Percentiles rank a stretch among this genome's conserved stretches.
Conservation (phyloP, 176 grass and related monocot genomes). For the Bothriochloa decipiens region DNA sequence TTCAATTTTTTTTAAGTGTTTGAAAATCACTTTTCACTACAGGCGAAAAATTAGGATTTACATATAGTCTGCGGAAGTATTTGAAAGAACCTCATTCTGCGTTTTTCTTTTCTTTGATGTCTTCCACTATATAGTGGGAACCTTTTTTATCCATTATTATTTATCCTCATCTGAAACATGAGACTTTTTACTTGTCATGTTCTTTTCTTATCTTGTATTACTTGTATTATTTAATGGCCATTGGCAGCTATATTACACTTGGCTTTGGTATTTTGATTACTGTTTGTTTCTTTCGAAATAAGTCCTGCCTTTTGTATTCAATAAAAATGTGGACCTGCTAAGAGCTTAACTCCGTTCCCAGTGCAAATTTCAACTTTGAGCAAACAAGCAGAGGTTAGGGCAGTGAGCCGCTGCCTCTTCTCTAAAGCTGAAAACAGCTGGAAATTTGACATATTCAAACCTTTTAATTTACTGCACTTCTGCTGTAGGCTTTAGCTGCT, state of each 20-base stretch:
- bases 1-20: not conserved
- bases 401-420: not conserved
- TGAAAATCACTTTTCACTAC: not conserved
- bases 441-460: not conserved
- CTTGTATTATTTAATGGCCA: not conserved
- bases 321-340: not conserved
- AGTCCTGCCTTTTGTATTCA: not conserved
- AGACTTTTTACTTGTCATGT: slow-evolving; percentile 2
- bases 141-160: slow-evolving; percentile 20
- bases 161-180: not conserved
- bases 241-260: not conserved
- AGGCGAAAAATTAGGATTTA: not conserved
- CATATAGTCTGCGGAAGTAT: not conserved
- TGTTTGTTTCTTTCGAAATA: slow-evolving; percentile 5
- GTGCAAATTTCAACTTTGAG: not conserved
- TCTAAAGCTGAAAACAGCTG: not conserved
- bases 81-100: not conserved
- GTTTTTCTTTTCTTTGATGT: not conserved
- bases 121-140: slow-evolving; percentile 5
- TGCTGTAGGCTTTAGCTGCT: not conserved
- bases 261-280: not conserved
- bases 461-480: not conserved
- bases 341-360: not conserved
- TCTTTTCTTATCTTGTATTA: not conserved
- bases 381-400: not conserved